These are phyloP conservation scores for Colletotrichum tamarilloi DNA, from an alignment of 2,329 filamentous ascomycete species.

Conservation along the genomic window DNA sequence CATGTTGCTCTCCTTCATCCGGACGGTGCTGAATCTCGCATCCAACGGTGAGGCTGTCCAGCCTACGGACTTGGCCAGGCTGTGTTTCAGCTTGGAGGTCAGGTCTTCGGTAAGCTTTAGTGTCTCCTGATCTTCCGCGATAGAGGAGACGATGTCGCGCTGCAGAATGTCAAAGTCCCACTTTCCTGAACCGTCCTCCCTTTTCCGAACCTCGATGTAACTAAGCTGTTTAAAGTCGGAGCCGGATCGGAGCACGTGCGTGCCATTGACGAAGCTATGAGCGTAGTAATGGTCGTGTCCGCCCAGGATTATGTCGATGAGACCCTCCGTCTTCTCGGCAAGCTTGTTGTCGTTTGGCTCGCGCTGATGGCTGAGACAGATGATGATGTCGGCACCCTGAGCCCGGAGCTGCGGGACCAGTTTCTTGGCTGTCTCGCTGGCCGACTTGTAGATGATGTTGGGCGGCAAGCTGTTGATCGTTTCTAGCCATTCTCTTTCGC, in stretches of 20 bases:
- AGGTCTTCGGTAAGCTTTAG: conserved; percentile 73
- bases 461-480: conserved; percentile 90
- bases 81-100: conserved; percentile 78
- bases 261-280: conserved; percentile 81
- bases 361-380: conserved; percentile 86
- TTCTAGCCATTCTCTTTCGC: conserved; percentile 88
- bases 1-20: conserved; percentile 82
- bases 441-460: conserved; percentile 83
- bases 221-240: conserved; percentile 94
- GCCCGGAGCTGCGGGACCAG: conserved; percentile 78
- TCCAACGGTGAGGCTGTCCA: conserved; percentile 87
- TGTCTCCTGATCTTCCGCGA: conserved; percentile 72
- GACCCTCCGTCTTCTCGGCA: conserved; percentile 76
- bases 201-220: conserved; percentile 82
- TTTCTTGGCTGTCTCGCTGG: conserved; percentile 78
- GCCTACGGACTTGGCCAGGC: conserved; percentile 84
- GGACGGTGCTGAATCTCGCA: conserved; percentile 85
- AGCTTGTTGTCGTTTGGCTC: conserved; percentile 92
- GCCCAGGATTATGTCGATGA: conserved; percentile 87
- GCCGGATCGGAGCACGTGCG: conserved; percentile 86
- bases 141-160: conserved; percentile 76
- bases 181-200: conserved; percentile 55
- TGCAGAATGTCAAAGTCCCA: conserved; percentile 86
- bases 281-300: conserved; percentile 92
- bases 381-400: conserved; percentile 83